Conservation (phyloP, 352 stramenopile species). For the Globisporangium parvum region DNA sequence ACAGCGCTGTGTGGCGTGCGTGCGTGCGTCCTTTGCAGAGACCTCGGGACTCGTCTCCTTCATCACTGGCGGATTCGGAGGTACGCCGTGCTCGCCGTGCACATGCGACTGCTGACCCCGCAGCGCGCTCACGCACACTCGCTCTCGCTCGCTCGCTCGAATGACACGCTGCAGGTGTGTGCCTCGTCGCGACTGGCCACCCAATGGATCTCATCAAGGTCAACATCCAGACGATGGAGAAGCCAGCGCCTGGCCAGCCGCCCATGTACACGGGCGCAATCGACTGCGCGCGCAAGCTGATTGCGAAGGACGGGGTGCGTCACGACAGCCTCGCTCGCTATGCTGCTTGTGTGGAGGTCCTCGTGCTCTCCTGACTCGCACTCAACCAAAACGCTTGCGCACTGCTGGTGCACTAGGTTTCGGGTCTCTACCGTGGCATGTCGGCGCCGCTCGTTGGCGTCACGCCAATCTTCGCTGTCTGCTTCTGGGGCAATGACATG, state of each 20-base stretch:
- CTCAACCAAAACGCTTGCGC: background rate
- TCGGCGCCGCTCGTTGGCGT: conserved; percentile 93
- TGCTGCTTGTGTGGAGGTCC: background rate
- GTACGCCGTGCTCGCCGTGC: conserved; percentile 30
- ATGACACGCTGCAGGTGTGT: conserved; percentile 56
- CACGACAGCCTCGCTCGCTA: background rate
- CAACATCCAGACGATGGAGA: conserved; percentile 89
- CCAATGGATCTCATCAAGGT: conserved; percentile 96
- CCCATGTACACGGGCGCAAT: conserved; percentile 81
- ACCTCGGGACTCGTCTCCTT: conserved; percentile 90
- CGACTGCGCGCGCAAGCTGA: conserved; percentile 90
- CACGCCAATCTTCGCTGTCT: conserved; percentile 95
- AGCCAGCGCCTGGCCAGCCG: conserved; percentile 49
- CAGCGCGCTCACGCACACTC: no score
- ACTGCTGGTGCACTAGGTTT: conserved; percentile 27
- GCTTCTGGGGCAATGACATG: conserved; percentile 98
- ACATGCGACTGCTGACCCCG: background rate
- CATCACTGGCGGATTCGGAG: conserved; percentile 90
- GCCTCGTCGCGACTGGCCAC: conserved; percentile 90
- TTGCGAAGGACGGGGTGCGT: conserved; percentile 89
- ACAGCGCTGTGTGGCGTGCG: background rate
- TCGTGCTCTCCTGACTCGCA: background rate
- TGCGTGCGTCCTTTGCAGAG: conserved; percentile 19
- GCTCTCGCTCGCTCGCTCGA: background rate
- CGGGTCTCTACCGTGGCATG: conserved; percentile 93